Percentiles rank a stretch among this genome's conserved stretches.
These are phyloP conservation scores for Zygoascus flipseniorum DNA, from an alignment of 805 yeast species.

Conservation along the genomic window DNA sequence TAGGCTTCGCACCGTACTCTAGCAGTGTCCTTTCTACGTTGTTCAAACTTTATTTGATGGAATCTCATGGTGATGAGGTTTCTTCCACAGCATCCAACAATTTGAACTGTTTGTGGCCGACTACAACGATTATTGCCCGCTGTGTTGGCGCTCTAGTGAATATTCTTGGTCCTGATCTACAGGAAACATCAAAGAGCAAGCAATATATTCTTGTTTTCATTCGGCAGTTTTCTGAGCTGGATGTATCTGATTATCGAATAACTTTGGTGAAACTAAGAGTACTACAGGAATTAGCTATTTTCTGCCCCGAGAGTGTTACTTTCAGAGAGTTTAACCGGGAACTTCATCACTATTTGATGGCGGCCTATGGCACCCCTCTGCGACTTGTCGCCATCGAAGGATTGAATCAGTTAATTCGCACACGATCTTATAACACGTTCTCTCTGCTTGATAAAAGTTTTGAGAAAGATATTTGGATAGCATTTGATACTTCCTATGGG, in stretches of 20 bases:
- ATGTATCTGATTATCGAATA: conserved; percentile 20
- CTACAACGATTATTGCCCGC: conserved; percentile 37
- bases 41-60: conserved; percentile 35
- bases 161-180: conserved; percentile 49
- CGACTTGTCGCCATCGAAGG: conserved; percentile 42
- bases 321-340: conserved; percentile 21
- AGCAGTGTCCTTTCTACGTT: conserved; percentile 36
- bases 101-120: conserved; percentile 39
- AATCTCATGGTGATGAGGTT: conserved; percentile 42
- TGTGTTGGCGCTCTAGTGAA: conserved; percentile 39
- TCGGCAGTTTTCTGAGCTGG: conserved; percentile 28
- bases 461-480: conserved; percentile 54
- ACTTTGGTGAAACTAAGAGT: conserved; percentile 33
- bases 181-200: conserved; percentile 18
- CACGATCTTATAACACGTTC: conserved; percentile 41
- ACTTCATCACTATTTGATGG: conserved; percentile 15
- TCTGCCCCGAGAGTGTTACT: conserved; percentile 34
- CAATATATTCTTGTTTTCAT: conserved; percentile 22
- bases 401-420: conserved; percentile 49
- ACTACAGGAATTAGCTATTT: conserved; percentile 40
- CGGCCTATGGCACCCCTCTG: conserved; percentile 12
- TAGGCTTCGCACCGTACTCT: conserved; percentile 37
- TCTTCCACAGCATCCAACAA: conserved; percentile 40
- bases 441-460: conserved; percentile 32
- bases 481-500: conserved; percentile 37